These are phyloP conservation scores for Ormosia semicastrata DNA, from an alignment of 306 rosid genomes.

Conservation along the genomic window DNA sequence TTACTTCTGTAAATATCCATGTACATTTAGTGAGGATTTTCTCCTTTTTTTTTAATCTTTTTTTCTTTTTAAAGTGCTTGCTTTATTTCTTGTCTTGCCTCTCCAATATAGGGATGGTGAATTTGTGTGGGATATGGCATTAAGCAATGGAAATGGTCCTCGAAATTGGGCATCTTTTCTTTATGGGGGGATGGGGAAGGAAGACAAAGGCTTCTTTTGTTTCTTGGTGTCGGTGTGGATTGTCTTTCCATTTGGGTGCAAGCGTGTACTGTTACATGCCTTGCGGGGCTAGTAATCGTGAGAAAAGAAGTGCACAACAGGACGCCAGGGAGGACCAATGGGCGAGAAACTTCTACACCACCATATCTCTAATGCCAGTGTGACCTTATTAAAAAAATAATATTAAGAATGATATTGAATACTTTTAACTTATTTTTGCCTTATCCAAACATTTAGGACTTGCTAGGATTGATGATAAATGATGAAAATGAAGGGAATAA, in stretches of 20 bases:
- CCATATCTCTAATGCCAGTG: not conserved
- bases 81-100: not conserved
- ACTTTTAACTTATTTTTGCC: too few relatives aligned
- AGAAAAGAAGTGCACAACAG: not conserved
- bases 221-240: slow-evolving; percentile 24
- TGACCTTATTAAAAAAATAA: too few relatives aligned
- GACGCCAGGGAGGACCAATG: not conserved
- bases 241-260: not conserved
- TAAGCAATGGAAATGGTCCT: slow-evolving; percentile 28
- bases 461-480: too few relatives aligned
- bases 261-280: not conserved
- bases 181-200: slow-evolving; percentile 1
- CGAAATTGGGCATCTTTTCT: slow-evolving; percentile 35
- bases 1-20: slow-evolving; percentile 14
- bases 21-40: not conserved
- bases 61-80: not conserved
- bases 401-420: too few relatives aligned
- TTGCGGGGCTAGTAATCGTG: not conserved
- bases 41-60: not conserved
- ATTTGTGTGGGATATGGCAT: not conserved
- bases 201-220: slow-evolving; percentile 16
- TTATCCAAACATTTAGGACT: too few relatives aligned
- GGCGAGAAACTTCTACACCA: not conserved
- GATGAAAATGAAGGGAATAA: too few relatives aligned
- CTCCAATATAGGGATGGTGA: slow-evolving; percentile 25